phyloP scores from a whole-genome alignment of 2,329 filamentous ascomycete species.

The Pseudogymnoascus sp. region DNA sequence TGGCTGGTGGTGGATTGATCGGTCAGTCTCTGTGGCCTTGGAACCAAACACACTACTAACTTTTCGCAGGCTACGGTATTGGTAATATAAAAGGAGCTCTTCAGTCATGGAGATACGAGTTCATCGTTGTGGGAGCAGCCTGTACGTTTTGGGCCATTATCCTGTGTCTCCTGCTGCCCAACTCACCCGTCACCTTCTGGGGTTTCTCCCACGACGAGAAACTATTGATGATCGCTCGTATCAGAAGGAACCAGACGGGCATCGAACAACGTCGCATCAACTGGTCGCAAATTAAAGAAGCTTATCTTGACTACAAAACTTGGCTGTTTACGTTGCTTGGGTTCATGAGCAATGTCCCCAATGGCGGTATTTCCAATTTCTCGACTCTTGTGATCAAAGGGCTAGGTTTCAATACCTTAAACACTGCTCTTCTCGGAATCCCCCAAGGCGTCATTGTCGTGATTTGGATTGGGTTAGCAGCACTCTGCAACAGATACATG shows the following conservation, averaged over 20 bases:
- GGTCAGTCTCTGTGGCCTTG: slow-evolving; percentile 11
- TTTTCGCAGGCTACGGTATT: slow-evolving; percentile 20
- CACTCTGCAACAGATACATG: slow-evolving; percentile 32
- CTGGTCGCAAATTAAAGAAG: slow-evolving; percentile 39
- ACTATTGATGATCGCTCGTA: slow-evolving; percentile 39
- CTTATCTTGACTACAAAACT: slow-evolving; percentile 32
- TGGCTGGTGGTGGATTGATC: slow-evolving; percentile 15
- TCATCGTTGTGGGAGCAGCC: slow-evolving; percentile 15
- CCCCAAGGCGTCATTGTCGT: slow-evolving; percentile 48
- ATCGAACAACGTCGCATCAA: slow-evolving; percentile 42
- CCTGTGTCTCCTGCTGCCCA: slow-evolving; percentile 39
- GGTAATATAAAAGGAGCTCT: slow-evolving; percentile 18
- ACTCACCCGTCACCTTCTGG: slow-evolving; percentile 37
- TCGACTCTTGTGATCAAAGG: slow-evolving; percentile 30
- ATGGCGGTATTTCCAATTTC: slow-evolving; percentile 47
- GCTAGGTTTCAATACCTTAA: slow-evolving; percentile 36
- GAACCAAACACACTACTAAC: slow-evolving; percentile 16
- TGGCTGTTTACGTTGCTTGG: slow-evolving; percentile 21
- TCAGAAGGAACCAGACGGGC: slow-evolving; percentile 47
- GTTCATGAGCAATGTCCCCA: slow-evolving; percentile 38
- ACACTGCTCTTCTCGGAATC: slow-evolving; percentile 46
- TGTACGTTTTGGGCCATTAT: slow-evolving; percentile 24
- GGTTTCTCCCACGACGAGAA: slow-evolving; percentile 33
- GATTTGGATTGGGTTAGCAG: slow-evolving; percentile 41
- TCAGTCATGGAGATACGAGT: slow-evolving; percentile 17